Percentiles rank a stretch among this genome's conserved stretches.
Evolutionary conservation across 164 flowering plant genomes (phyloP).

Genomic region (Cinnamomum micranthum): DNA sequence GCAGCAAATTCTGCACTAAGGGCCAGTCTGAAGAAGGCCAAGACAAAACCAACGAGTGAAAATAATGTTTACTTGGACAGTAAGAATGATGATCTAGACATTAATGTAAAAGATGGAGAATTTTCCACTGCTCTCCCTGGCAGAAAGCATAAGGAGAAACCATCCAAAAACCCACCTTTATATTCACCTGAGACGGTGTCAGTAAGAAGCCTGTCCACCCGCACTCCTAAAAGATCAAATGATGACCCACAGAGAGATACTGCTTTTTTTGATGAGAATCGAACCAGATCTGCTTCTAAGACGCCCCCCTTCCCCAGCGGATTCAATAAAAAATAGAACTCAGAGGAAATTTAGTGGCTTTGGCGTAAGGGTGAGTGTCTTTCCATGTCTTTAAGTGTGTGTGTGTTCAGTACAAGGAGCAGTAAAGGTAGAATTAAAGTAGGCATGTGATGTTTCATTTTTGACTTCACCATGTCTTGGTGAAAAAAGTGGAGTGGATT

Average conservation of each 20-base stretch:
- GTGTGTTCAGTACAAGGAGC: too few species aligned
- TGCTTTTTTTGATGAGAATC: constrained; percentile 47
- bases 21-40: constrained; percentile 76
- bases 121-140: constrained; percentile 24
- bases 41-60: constrained; percentile 57
- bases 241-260: constrained; percentile 43
- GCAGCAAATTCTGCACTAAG: constrained; percentile 90
- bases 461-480: too few species aligned
- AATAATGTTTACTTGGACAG: constrained; percentile 57
- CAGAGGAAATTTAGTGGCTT: constrained; percentile 43
- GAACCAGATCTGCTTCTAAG: constrained; percentile 33
- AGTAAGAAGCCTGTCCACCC: constrained; percentile 35
- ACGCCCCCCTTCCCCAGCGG: constrained; percentile 36
- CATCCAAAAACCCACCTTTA: constrained; percentile 29
- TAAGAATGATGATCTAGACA: constrained; percentile 68
- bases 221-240: constrained; percentile 29
- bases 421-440: too few species aligned
- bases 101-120: constrained; percentile 34
- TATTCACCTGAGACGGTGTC: constrained; percentile 59
- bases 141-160: constrained; percentile 53
- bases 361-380: constrained; percentile 41
- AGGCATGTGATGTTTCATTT: too few species aligned
- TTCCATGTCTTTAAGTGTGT: not conserved
- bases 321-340: constrained; percentile 45
- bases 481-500: too few species aligned